phyloP scores from a whole-genome alignment of 1,139 yeast species.

The Geotrichum fermentans region DNA sequence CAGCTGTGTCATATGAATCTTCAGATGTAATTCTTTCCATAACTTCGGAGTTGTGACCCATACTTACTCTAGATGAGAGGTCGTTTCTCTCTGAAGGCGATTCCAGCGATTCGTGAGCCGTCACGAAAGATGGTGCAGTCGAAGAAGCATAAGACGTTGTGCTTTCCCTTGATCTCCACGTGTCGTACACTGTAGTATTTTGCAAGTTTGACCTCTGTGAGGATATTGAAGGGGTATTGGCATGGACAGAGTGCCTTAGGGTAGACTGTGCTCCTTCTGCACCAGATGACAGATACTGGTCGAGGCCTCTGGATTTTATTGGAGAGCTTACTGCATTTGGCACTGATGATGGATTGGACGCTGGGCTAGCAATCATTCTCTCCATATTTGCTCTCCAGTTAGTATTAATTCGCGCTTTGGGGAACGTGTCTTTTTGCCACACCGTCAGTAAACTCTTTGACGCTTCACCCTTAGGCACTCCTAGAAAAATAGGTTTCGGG shows the following conservation, averaged over 20 bases:
- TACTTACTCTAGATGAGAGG: background rate
- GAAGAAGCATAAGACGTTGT: slow-evolving; percentile 6
- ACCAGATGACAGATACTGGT: too few relatives aligned
- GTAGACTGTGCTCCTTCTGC: background rate
- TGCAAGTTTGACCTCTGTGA: background rate
- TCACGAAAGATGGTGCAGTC: slow-evolving; percentile 14
- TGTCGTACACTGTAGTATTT: background rate
- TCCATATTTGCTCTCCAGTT: slow-evolving; percentile 10
- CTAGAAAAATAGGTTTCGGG: slow-evolving; percentile 1
- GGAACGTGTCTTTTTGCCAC: background rate
- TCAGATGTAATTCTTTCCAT: slow-evolving; percentile 3
- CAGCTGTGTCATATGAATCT: slow-evolving; percentile 1
- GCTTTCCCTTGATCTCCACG: slow-evolving; percentile 6
- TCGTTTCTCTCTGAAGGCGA: background rate
- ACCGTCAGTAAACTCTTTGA: background rate
- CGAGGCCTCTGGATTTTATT: too few relatives aligned
- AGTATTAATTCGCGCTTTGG: background rate
- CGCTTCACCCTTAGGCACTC: slow-evolving; percentile 4
- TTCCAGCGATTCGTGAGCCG: slow-evolving; percentile 13
- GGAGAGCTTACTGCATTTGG: too few relatives aligned
- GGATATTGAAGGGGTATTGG: background rate
- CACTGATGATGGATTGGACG: too few relatives aligned
- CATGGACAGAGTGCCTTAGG: background rate
- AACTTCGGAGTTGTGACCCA: background rate
- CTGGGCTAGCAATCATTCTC: background rate